Evolutionary conservation across 495 filamentous ascomycete species (phyloP).

Genomic region (Jackrogersella multiformis): DNA sequence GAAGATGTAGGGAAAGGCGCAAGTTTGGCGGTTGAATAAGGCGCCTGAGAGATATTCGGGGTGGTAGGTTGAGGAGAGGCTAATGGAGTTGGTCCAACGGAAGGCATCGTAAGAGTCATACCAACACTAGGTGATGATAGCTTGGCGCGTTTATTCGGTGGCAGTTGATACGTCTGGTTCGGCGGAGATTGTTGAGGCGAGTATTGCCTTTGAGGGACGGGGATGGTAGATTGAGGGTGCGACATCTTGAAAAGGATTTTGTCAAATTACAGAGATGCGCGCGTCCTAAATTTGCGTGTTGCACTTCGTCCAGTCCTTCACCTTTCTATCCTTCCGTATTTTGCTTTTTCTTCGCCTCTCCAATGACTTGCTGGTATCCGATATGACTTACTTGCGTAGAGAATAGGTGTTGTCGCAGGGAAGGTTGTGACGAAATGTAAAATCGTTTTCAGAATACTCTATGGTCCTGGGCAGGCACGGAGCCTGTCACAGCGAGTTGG

Average conservation of each 20-base stretch:
- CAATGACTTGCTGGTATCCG: too few relatives aligned
- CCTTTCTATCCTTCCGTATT: too few relatives aligned
- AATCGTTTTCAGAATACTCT: too few relatives aligned
- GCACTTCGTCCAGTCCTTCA: too few relatives aligned
- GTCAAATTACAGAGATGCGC: conserved; percentile 5
- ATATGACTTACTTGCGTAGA: too few relatives aligned
- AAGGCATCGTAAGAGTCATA: conserved; percentile 28
- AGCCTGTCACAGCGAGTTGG: conserved; percentile 37
- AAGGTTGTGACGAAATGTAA: too few relatives aligned
- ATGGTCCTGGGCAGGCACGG: conserved; percentile 41
- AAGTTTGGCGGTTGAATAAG: conserved; percentile 55
- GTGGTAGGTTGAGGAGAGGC: conserved; percentile 29
- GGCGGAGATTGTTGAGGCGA: conserved; percentile 53
- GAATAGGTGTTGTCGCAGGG: too few relatives aligned
- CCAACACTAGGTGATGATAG: conserved; percentile 61
- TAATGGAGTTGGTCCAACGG: conserved; percentile 14
- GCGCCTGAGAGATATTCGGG: conserved; percentile 26
- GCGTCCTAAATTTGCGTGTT: background rate
- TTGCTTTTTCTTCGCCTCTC: too few relatives aligned
- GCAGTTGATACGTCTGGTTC: conserved; percentile 52
- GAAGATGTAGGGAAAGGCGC: conserved; percentile 28
- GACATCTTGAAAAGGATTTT: conserved; percentile 29
- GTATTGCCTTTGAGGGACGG: conserved; percentile 44
- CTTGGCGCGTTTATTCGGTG: conserved; percentile 72
- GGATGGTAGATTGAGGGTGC: conserved; percentile 41